Conservation (phyloP, 2,329 filamentous ascomycete species). For the Cercospora brassicicola region DNA sequence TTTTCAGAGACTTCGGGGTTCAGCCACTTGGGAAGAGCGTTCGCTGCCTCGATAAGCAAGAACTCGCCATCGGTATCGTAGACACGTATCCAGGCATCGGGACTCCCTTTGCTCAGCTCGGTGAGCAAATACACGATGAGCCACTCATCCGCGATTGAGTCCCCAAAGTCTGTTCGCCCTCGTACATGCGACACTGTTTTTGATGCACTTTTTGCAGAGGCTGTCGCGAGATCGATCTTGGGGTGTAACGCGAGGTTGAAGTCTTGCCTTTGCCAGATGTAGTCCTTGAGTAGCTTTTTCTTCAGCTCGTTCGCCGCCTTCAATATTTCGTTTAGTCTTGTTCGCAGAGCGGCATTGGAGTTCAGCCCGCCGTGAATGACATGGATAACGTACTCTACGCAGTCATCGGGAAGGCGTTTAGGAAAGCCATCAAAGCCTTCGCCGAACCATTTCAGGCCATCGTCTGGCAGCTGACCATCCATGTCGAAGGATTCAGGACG, state of each 20-base stretch:
- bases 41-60: constrained; percentile 88
- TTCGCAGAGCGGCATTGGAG: constrained; percentile 55
- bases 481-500: constrained; percentile 5
- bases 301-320: constrained; percentile 66
- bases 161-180: constrained; percentile 82
- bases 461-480: constrained; percentile 42
- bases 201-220: constrained; percentile 3
- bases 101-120: constrained; percentile 72
- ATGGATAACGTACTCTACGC: constrained; percentile 80
- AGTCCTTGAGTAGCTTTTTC: constrained; percentile 69
- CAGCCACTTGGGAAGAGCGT: constrained; percentile 82
- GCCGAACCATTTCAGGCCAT: constrained; percentile 65
- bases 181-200: constrained; percentile 50
- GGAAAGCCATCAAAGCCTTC: constrained; percentile 66
- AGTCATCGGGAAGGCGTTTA: constrained; percentile 74
- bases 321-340: constrained; percentile 69
- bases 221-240: constrained; percentile 41
- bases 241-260: constrained; percentile 67
- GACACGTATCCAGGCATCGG: constrained; percentile 76
- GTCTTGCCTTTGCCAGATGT: constrained; percentile 90
- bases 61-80: constrained; percentile 93
- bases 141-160: constrained; percentile 97
- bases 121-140: constrained; percentile 86
- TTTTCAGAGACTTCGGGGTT: constrained; percentile 87
- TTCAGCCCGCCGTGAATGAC: constrained; percentile 60